Base-by-base conservation (phyloP, 2,329 filamentous ascomycete genomes). In the Aspergillus chevalieri region DNA sequence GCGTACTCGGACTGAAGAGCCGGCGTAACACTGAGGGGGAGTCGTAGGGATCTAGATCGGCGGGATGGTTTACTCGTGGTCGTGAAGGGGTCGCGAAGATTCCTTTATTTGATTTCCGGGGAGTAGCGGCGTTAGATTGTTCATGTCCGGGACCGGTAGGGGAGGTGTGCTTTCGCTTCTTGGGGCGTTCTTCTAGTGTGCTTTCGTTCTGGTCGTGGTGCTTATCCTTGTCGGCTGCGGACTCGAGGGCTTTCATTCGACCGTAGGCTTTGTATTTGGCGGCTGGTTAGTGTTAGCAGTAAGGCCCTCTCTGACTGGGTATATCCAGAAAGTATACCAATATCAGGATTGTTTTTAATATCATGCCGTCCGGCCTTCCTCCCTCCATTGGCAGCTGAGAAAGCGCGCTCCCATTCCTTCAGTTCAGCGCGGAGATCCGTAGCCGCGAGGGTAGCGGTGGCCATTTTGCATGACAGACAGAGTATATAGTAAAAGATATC, bases 201-300 rank as follows among this genome's bases (percentile, higher is more conserved):
- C 39, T 54, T 46, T 47, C 52, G 38, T n/a, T 38, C n/a, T 41
- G 38, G 24, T 45, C 57, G 50, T 50, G 39, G 7, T 44, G 51
- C 34, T 55, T 54, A 43, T 53, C 47, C 51, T 56, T 50, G 47
- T 42, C 53, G 14, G 56, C 52, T n/a, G 61, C 54, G 41, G 54
- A 47, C 49, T 69, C 65, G 28, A 65, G 60, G 14, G 66, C 60
- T 48, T 74, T 72, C 4, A 77, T 52, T 38, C 66, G 67, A 26
- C 66, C 65, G 57, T 77, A 77, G 43, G 69, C 62, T 49, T 76
- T 76, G 61, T 77, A 77, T 64, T 76, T 76, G 4, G 65, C 64
- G 22, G 73, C 74, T 74, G 41, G 5, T 7, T 1, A 36, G 14
- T 22, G 24, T n/a, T 22, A 9, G 19, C 24, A 21, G 19, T 21